phyloP scores from a whole-genome alignment of 306 rosid species.

The Canavalia gladiata region DNA sequence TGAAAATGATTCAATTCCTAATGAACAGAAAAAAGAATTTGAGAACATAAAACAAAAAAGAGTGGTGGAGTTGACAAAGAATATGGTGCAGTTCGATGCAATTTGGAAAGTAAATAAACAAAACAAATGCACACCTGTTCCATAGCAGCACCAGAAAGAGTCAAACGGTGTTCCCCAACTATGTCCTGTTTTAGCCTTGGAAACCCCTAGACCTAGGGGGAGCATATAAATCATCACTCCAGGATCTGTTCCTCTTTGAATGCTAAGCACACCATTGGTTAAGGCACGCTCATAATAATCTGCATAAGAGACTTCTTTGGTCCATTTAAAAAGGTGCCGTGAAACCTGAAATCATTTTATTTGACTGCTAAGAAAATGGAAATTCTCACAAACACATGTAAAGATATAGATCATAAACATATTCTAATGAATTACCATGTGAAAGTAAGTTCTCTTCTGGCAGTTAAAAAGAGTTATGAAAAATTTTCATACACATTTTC shows the following conservation, averaged over 20 bases:
- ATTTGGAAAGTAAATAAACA: neutral
- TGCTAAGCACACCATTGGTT: conserved; percentile 85
- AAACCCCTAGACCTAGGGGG: conserved; percentile 74
- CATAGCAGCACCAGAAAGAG: conserved; percentile 94
- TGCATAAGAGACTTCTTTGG: conserved; percentile 80
- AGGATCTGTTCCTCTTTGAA: conserved; percentile 94
- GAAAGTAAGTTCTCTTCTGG: conserved; percentile 17
- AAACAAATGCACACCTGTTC: conserved; percentile 68
- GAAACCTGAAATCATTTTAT: conserved; percentile 70
- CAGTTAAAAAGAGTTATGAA: neutral
- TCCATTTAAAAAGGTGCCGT: conserved; percentile 86
- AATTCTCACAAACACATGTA: neutral
- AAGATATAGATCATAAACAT: conserved; percentile 13
- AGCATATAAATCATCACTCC: conserved; percentile 97
- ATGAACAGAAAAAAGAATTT: conserved; percentile 26
- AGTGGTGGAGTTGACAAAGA: conserved; percentile 21
- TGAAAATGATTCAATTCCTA: conserved; percentile 88
- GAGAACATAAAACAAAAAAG: neutral
- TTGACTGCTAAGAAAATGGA: conserved; percentile 27
- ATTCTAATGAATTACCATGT: conserved; percentile 23
- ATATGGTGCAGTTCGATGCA: conserved; percentile 8
- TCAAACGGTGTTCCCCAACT: conserved; percentile 77
- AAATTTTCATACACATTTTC: neutral
- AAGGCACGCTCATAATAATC: conserved; percentile 93
- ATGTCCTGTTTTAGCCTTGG: conserved; percentile 68